Base-by-base conservation (phyloP, 2,329 filamentous ascomycete genomes). In the Metarhizium brunneum region DNA sequence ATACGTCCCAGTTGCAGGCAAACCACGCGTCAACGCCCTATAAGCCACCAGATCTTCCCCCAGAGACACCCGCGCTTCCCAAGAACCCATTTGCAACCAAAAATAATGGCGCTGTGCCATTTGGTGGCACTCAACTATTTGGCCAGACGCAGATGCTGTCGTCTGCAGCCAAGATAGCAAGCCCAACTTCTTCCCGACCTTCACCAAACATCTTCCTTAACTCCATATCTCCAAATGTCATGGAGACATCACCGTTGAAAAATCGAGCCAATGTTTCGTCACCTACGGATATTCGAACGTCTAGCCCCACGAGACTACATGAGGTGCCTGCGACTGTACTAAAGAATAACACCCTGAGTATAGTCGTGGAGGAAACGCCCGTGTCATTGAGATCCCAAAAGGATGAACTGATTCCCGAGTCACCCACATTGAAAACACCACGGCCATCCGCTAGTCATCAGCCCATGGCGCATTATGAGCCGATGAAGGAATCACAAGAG, bases 161-260 rank as follows among this genome's bases (percentile, higher is more conserved):
- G 2, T 82, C 80, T 1, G 78, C 73, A 1, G 62, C 75, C 16
- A 80, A 76, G 61, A 29, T 43, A 1, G 71, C 69, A 49, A 83
- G 79, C 56, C 81, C 81, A 20, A 83, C 80, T 0, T 83, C 79
- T 1, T 83, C 80, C 1, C 72, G 80, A 11, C 81, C 81, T 0
- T 84, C 81, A 1, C 80, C 80, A 0, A 69, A 74, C 47, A 61
- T 76, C 4, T 73, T 78, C 11, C 65, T 70, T 29, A 71, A 78
- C 52, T 68, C 71, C 1, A 74, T 77, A 4, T 80, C 78, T 2
- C 72, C 78, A 0, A 76, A 76, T 47, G 65, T 68, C 2, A 63
- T 71, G 2, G 68, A 71, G 58, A 70, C 69, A 0, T 83, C 80
- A 1, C 79, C 80, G 0, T 63, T 81, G 2, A 81, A 80, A 62